Evolutionary conservation across 331 rosid species (phyloP).

Genomic region (Malus hybrid): DNA sequence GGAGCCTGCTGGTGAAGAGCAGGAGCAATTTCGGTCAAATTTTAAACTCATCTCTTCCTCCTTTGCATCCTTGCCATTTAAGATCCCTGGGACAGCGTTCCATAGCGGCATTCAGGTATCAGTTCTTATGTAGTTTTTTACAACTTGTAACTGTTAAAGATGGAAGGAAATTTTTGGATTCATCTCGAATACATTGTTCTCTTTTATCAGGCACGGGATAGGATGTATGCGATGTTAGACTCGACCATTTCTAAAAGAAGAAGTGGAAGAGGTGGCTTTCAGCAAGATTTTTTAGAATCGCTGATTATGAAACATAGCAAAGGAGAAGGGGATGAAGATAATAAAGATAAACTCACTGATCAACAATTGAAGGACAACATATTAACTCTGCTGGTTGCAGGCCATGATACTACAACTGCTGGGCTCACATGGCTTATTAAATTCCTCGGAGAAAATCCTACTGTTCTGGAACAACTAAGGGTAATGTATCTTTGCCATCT

Average conservation of each 20-base stretch:
- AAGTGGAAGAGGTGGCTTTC: slow-evolving; percentile 49
- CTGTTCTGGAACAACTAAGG: slow-evolving; percentile 56
- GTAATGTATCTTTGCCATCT: slow-evolving; percentile 23
- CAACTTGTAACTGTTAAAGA: too few relatives aligned
- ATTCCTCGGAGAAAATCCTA: slow-evolving; percentile 69
- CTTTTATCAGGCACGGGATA: slow-evolving; percentile 57
- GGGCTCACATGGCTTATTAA: slow-evolving; percentile 81
- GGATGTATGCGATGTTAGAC: slow-evolving; percentile 78
- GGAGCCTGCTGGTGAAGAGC: slow-evolving; percentile 75
- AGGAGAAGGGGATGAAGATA: slow-evolving; percentile 23
- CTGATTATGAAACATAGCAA: slow-evolving; percentile 61
- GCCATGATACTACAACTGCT: slow-evolving; percentile 91
- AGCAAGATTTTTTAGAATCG: slow-evolving; percentile 71
- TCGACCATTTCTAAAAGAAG: slow-evolving; percentile 48
- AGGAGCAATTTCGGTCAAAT: slow-evolving; percentile 68
- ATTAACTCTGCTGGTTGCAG: slow-evolving; percentile 72
- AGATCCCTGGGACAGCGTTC: slow-evolving; percentile 77
- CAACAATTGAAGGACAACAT: slow-evolving; percentile 76
- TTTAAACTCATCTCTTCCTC: slow-evolving; percentile 78
- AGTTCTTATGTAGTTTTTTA: neutral
- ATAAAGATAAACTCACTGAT: slow-evolving; percentile 67
- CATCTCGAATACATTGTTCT: neutral
- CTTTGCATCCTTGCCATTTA: slow-evolving; percentile 76
- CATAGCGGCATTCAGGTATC: slow-evolving; percentile 68
- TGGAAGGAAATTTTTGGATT: neutral